Conservation (phyloP, 768 basidiomycete genomes). For the Podaxis pistillaris region DNA sequence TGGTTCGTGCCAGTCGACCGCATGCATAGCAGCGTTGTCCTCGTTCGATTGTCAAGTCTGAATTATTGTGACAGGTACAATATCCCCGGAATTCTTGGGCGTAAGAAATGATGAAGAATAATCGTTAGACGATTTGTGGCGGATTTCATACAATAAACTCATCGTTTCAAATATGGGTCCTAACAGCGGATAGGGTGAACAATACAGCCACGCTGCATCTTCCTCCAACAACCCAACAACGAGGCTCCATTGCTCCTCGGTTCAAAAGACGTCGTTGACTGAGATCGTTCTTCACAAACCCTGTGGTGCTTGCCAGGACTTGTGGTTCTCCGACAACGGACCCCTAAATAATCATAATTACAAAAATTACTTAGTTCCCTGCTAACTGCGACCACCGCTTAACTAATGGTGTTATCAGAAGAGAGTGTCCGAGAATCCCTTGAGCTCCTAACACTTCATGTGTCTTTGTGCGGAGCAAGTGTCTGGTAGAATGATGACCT, state of each 20-base stretch:
- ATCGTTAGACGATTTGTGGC: background rate
- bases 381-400: background rate
- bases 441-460: background rate
- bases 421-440: background rate
- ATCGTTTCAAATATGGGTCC: background rate
- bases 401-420: constrained; percentile 1
- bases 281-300: background rate
- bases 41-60: background rate
- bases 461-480: background rate
- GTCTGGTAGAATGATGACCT: background rate
- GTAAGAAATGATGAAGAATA: background rate
- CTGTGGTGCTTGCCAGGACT: background rate
- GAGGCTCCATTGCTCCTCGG: background rate
- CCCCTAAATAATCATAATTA: background rate
- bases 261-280: background rate
- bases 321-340: constrained; percentile 4
- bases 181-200: background rate
- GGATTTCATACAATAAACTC: background rate
- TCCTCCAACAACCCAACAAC: background rate
- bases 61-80: background rate
- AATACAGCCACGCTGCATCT: background rate
- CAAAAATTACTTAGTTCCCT: background rate
- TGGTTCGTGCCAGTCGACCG: background rate
- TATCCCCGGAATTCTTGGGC: background rate
- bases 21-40: background rate